These are phyloP conservation scores for Daldinia sp. DNA, from an alignment of 2,329 filamentous ascomycete genomes.

Conservation along the genomic window DNA sequence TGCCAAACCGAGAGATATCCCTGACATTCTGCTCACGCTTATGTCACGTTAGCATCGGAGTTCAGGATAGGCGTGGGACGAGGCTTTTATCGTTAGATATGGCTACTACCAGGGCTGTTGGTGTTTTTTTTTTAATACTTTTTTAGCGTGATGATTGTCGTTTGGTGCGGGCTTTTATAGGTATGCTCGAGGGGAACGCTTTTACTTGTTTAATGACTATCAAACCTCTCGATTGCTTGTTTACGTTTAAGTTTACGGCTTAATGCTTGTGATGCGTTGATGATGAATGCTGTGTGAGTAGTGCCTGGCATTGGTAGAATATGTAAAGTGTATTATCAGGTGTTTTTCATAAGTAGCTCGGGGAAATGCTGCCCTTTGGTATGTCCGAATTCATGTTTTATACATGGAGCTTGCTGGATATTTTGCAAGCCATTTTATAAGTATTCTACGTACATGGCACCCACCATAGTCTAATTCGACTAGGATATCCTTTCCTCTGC, in stretches of 20 bases:
- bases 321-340: background rate
- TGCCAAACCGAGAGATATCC: background rate
- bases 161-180: no score
- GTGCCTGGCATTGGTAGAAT: no score
- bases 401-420: slow-evolving; percentile 8
- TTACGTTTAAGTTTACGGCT: background rate
- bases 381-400: slow-evolving; percentile 3
- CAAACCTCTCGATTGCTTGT: background rate
- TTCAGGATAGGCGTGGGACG: slow-evolving; percentile 25
- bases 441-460: slow-evolving; percentile 2
- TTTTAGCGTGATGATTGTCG: no score
- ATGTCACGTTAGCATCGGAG: slow-evolving; percentile 30
- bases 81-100: background rate
- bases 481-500: background rate
- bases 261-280: background rate
- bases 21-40: background rate
- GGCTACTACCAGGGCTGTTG: background rate
- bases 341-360: slow-evolving; percentile 2
- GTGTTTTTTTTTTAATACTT: background rate
- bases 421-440: slow-evolving; percentile 1
- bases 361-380: background rate
- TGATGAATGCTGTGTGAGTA: no score
- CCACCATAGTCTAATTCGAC: background rate
- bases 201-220: background rate
- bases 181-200: no score